phyloP scores from a whole-genome alignment of 2,329 filamentous ascomycete genomes.

The Aphanoascus verrucosus region DNA sequence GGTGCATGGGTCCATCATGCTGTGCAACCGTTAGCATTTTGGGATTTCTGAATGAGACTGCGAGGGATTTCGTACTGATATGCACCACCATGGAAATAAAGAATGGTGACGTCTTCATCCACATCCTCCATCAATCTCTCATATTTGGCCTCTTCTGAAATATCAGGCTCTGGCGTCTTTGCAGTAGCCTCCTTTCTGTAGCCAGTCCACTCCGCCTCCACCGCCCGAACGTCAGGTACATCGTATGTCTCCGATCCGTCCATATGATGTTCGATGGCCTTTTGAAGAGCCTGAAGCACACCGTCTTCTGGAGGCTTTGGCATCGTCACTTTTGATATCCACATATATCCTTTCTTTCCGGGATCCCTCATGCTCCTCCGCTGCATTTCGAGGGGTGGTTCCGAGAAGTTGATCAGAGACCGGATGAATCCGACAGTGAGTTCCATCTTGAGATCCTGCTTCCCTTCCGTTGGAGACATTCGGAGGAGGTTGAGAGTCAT shows the following conservation, averaged over 20 bases:
- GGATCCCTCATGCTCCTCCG: slow-evolving; percentile 50
- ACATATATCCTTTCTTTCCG: slow-evolving; percentile 66
- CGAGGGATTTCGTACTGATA: slow-evolving; percentile 32
- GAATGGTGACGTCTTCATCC: slow-evolving; percentile 32
- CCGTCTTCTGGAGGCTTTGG: slow-evolving; percentile 46
- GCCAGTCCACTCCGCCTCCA: slow-evolving; percentile 40
- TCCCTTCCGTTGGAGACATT: slow-evolving; percentile 58
- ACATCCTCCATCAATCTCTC: slow-evolving; percentile 30
- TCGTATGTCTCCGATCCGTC: slow-evolving; percentile 31
- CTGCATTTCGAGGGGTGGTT: slow-evolving; percentile 54
- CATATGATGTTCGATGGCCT: slow-evolving; percentile 32
- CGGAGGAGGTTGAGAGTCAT: slow-evolving; percentile 42
- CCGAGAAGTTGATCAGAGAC: slow-evolving; percentile 44
- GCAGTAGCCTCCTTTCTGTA: slow-evolving; percentile 32
- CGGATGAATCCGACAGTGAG: slow-evolving; percentile 63
- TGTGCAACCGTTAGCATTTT: slow-evolving; percentile 14
- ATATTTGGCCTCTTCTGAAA: slow-evolving; percentile 37
- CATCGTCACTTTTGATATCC: slow-evolving; percentile 63
- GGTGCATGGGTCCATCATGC: slow-evolving; percentile 36
- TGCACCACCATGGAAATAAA: slow-evolving; percentile 41
- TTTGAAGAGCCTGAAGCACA: slow-evolving; percentile 29
- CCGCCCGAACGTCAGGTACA: slow-evolving; percentile 26
- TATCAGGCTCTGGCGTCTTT: slow-evolving; percentile 29
- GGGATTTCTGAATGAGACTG: neutral
- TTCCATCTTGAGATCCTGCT: slow-evolving; percentile 68